phyloP scores from a whole-genome alignment of 305 asterid species.

The Fraxinus ornus region DNA sequence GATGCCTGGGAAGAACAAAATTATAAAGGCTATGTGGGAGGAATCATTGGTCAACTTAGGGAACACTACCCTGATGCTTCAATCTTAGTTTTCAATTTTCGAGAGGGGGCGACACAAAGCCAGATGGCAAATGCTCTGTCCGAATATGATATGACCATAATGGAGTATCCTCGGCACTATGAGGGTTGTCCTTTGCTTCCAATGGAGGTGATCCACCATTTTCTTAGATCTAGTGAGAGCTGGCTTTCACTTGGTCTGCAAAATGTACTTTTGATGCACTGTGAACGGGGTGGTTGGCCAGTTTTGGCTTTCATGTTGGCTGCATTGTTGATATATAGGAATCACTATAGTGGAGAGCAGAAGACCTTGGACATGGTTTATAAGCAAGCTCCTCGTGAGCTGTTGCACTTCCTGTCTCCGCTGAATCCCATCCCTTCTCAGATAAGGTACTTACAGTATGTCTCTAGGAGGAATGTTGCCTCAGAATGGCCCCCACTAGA shows the following conservation, averaged over 20 bases:
- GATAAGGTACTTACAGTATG: constrained; percentile 83
- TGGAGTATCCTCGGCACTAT: constrained; percentile 93
- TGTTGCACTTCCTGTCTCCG: constrained; percentile 72
- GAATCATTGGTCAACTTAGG: constrained; percentile 62
- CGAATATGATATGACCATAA: constrained; percentile 79
- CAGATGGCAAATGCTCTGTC: constrained; percentile 67
- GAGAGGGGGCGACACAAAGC: constrained; percentile 63
- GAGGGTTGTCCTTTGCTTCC: constrained; percentile 92
- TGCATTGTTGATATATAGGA: constrained; percentile 78
- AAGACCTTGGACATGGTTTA: constrained; percentile 93
- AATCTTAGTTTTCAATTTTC: constrained; percentile 80
- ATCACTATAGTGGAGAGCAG: constrained; percentile 77
- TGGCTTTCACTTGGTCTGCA: constrained; percentile 94
- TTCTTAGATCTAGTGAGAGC: constrained; percentile 85
- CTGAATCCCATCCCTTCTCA: constrained; percentile 93
- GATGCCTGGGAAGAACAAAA: constrained; percentile 65
- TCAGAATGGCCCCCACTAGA: constrained; percentile 94
- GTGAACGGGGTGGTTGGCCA: constrained; percentile 97
- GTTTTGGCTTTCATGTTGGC: constrained; percentile 94
- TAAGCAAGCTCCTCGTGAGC: constrained; percentile 92
- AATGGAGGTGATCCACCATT: constrained; percentile 94
- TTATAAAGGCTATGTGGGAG: constrained; percentile 71
- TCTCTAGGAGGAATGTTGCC: constrained; percentile 84
- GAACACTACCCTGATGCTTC: constrained; percentile 80
- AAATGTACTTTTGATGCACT: constrained; percentile 87